A percentile compares a stretch with the other conserved stretches of the same genome.
phyloP scores from a whole-genome alignment of 2,329 filamentous ascomycete species.

The Alternaria tenuissima region DNA sequence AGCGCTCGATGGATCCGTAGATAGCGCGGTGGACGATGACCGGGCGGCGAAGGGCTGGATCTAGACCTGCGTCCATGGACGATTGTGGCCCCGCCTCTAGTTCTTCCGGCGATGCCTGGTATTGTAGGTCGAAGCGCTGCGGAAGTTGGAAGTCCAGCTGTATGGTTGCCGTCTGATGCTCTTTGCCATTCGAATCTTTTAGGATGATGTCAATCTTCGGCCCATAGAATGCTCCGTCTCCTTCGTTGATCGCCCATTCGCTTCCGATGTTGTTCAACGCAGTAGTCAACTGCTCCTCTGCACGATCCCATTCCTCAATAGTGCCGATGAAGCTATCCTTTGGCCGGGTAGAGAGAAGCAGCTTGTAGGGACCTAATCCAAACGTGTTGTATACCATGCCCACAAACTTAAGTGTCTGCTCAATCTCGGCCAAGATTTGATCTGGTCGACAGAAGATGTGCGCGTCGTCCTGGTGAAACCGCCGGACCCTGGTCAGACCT shows the following conservation, averaged over 20 bases:
- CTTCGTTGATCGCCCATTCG: slow-evolving; percentile 77
- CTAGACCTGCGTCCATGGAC: slow-evolving; percentile 47
- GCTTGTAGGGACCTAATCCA: slow-evolving; percentile 73
- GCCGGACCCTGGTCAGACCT: slow-evolving; percentile 81
- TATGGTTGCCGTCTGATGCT: slow-evolving; percentile 88
- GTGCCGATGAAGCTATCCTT: slow-evolving; percentile 79
- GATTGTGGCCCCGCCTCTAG: slow-evolving; percentile 63
- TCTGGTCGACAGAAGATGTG: slow-evolving; percentile 86
- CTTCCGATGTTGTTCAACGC: slow-evolving; percentile 71
- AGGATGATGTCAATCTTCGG: slow-evolving; percentile 91
- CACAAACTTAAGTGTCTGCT: slow-evolving; percentile 76
- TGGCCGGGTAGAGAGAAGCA: slow-evolving; percentile 82
- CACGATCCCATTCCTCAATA: slow-evolving; percentile 72
- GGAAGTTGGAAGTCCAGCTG: slow-evolving; percentile 91
- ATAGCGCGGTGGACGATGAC: slow-evolving; percentile 88
- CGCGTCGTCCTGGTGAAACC: slow-evolving; percentile 90
- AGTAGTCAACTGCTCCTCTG: slow-evolving; percentile 70
- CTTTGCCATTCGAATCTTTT: slow-evolving; percentile 77
- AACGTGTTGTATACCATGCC: slow-evolving; percentile 75
- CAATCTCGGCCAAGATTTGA: slow-evolving; percentile 79
- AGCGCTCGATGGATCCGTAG: slow-evolving; percentile 81
- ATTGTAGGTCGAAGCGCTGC: slow-evolving; percentile 79
- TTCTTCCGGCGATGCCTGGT: slow-evolving; percentile 73
- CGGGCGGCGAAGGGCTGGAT: slow-evolving; percentile 57
- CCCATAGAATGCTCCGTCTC: slow-evolving; percentile 89